These are phyloP conservation scores for Remersonia thermophila DNA, from an alignment of 2,329 filamentous ascomycete genomes.

Conservation along the genomic window DNA sequence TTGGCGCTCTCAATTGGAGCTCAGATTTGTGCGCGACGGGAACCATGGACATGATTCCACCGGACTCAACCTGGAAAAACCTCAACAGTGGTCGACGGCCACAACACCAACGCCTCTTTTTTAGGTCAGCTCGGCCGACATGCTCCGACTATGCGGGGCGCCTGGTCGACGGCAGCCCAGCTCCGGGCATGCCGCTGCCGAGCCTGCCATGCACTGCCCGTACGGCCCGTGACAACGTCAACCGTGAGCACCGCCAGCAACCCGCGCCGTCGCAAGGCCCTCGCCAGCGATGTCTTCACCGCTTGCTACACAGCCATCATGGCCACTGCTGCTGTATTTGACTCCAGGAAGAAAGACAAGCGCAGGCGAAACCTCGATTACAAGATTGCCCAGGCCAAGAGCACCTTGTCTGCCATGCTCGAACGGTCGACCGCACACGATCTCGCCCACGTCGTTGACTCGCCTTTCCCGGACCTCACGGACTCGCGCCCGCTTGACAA, in stretches of 20 bases:
- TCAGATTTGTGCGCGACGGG: too few relatives aligned
- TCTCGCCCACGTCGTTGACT: conserved; percentile 8
- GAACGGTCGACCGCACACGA: conserved; percentile 20
- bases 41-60: too few relatives aligned
- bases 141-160: conserved; percentile 47
- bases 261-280: conserved; percentile 36
- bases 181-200: conserved; percentile 52
- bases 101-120: neutral
- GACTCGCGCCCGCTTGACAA: conserved; percentile 1
- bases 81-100: too few relatives aligned
- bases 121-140: conserved; percentile 16
- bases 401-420: conserved; percentile 31
- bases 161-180: conserved; percentile 56
- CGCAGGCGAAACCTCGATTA: conserved; percentile 48
- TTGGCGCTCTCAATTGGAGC: neutral
- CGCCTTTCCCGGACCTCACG: conserved; percentile 4
- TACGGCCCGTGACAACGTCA: conserved; percentile 36
- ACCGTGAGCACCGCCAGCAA: conserved; percentile 13
- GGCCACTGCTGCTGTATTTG: conserved; percentile 50
- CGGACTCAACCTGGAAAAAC: too few relatives aligned
- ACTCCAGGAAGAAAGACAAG: conserved; percentile 46
- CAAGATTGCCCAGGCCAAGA: conserved; percentile 43
- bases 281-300: conserved; percentile 45
- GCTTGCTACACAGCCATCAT: conserved; percentile 57
- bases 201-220: conserved; percentile 42